Base-by-base conservation (phyloP, 192 early-diverging fungal genomes). In the Funneliformis mosseae region DNA sequence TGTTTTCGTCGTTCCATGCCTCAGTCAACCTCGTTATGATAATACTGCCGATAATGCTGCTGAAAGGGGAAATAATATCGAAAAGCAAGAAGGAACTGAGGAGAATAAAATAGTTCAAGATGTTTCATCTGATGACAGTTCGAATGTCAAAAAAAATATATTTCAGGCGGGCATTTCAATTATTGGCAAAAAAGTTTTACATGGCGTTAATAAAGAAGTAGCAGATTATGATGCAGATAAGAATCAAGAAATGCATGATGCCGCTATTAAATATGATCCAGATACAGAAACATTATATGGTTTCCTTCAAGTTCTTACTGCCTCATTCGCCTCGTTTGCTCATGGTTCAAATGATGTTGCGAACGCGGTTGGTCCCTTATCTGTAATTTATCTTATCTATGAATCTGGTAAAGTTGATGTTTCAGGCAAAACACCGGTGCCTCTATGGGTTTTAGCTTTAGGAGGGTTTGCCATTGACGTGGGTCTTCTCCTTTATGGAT, bases 301-400 rank as follows among this genome's bases (percentile, higher is more conserved):
- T 0, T 92, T 94, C 84, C 86, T 96, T 48, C 95, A 96, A 81
- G 86, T 96, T 76, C 84, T 93, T 73, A 95, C 95, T 3, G 93
- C 95, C 10, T 89, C 92, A 74, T 92, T 96, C 59, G 92, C 94
- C 18, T 96, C 95, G 69, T 96, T 96, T 83, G 89, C 93, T 28
- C 95, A 96, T 87, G 95, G 95, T 69, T 91, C 91, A 64, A 96
- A 96, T 86, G 95, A 96, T 85, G 94, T 96, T 42, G 90, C 95
- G 80, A 96, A 96, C 79, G 95, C 94, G 45, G 90, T 94, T 70
- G 95, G 95, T 55, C 95, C 95, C 18, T 83, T 96, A 27, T 84
- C 94, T 1, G 83, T 92, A 55, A 94, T 96, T 50, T 96, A 90
- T 82, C 83, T 87, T 72, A 89, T 92, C 75, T 96, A 94, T 92